Evolutionary conservation across 495 filamentous ascomycete genomes (phyloP), one percentile per base, ranked within the genome.

Genomic region (Aspergillus nidulans): DNA sequence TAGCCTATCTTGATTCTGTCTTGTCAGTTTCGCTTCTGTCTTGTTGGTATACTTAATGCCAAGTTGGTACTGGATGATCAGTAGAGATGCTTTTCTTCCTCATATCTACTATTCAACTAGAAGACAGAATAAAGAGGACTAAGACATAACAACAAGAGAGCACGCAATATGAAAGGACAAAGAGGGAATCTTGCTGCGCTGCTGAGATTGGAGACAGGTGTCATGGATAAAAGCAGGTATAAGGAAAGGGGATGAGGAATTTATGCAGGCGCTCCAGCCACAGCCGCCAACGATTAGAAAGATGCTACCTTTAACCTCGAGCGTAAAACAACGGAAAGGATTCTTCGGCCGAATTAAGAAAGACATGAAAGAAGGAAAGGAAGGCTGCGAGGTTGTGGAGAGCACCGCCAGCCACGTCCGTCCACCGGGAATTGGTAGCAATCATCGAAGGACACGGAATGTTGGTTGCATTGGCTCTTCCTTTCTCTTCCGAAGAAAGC

Each of bases 181-280:
- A 64, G 66, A 73, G 69, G 64, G 66, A 69, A 70, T 72, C 68
- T 70, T 70, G 69, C 68, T 70, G 70, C 67, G 68, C 63, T 72
- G 70, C 63, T 69, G 67, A 73, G 65, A 72, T 70, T 70, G 62
- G 68, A 56, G 69, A 67, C 67, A 67, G 66, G 63, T 66, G 64
- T 67, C 62, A 71, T 61, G 57, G 66, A 66, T 58, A 64, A 56
- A 66, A 65, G 63, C 61, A 65, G 53, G 54, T 59, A 49, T 39
- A 59, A 63, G 61, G 61, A 63, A 62, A 49, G 58, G 56, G 26
- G 51, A 56, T 34, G 52, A 63, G 52, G 36, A 53, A 53, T 60
- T 62, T 62, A 69, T 65, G 57, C 57, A 58, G 58, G 52, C 56
- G 56, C 48, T 65, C 61, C 63, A 67, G 56, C 56, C 62, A 69